These are phyloP conservation scores for Mycena sp. DNA, from an alignment of 1,284 basidiomycete species.

Conservation along the genomic window DNA sequence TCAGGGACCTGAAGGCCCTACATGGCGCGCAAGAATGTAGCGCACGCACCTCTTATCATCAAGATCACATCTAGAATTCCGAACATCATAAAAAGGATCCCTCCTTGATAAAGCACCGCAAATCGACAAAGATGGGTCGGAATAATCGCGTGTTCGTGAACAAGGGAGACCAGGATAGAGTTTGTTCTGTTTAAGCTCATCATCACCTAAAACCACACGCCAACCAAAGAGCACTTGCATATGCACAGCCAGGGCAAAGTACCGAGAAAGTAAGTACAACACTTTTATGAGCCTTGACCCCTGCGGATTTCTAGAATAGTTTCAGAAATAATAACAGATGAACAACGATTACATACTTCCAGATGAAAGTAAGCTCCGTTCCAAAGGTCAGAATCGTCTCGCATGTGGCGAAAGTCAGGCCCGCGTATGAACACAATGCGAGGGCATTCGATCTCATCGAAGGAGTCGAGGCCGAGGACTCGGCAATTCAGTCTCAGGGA, in stretches of 20 bases:
- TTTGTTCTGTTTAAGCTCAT: conserved; percentile 8
- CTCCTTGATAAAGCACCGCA: conserved; percentile 4
- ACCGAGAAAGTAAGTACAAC: conserved; percentile 19
- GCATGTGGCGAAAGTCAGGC: conserved; percentile 6
- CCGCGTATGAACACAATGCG: neutral
- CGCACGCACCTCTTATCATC: conserved; percentile 22
- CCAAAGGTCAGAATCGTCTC: conserved; percentile 7
- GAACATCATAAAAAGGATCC: conserved; percentile 10
- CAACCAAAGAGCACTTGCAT: neutral
- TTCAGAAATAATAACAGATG: neutral
- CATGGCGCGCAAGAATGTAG: neutral
- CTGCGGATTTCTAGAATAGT: neutral
- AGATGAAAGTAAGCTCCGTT: conserved; percentile 17
- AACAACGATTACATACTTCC: conserved; percentile 1
- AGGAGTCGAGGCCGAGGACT: neutral
- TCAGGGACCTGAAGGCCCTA: neutral
- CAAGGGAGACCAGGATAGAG: neutral
- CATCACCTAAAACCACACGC: neutral
- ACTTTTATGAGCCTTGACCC: conserved; percentile 8
- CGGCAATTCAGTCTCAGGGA: too few relatives aligned
- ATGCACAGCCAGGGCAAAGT: conserved; percentile 16
- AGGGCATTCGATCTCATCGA: too few relatives aligned
- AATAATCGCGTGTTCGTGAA: neutral
- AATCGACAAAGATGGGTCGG: neutral
- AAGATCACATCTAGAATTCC: conserved; percentile 18